phyloP scores from a whole-genome alignment of 2,329 filamentous ascomycete species.

The Basipetospora chlamydospora region DNA sequence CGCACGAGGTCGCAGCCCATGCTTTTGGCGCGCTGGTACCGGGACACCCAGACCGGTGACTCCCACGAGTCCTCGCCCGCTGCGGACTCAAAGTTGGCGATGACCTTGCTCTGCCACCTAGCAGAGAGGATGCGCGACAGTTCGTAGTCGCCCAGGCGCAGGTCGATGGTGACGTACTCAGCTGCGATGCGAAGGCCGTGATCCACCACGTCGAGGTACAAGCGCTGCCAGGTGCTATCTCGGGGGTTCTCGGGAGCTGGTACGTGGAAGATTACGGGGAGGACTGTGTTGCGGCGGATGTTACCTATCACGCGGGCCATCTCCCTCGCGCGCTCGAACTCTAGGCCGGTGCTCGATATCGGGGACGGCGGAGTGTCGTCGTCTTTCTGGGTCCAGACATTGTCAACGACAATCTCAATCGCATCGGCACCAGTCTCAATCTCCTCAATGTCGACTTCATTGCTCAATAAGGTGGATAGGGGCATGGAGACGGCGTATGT shows the following conservation, averaged over 20 bases:
- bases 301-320: slow-evolving; percentile 45
- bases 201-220: slow-evolving; percentile 41
- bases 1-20: slow-evolving; percentile 49
- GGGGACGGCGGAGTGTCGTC: not conserved
- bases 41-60: slow-evolving; percentile 35
- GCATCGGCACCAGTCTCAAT: slow-evolving; percentile 54
- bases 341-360: slow-evolving; percentile 6
- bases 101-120: slow-evolving; percentile 44
- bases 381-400: not conserved
- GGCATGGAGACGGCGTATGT: slow-evolving; percentile 54
- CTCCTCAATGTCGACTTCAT: slow-evolving; percentile 45
- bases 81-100: slow-evolving; percentile 36
- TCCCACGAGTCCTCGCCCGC: slow-evolving; percentile 34
- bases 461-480: slow-evolving; percentile 38
- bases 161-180: slow-evolving; percentile 48
- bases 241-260: slow-evolving; percentile 9
- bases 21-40: slow-evolving; percentile 41
- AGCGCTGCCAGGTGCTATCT: slow-evolving; percentile 11
- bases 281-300: slow-evolving; percentile 47
- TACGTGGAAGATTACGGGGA: slow-evolving; percentile 42
- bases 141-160: slow-evolving; percentile 37
- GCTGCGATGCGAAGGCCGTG: slow-evolving; percentile 48
- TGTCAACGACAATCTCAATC: slow-evolving; percentile 42
- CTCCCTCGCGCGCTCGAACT: slow-evolving; percentile 24
- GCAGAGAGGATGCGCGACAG: slow-evolving; percentile 33